Base-by-base conservation (phyloP, 1,139 yeast species). In the Meyerozyma elateridarum region DNA sequence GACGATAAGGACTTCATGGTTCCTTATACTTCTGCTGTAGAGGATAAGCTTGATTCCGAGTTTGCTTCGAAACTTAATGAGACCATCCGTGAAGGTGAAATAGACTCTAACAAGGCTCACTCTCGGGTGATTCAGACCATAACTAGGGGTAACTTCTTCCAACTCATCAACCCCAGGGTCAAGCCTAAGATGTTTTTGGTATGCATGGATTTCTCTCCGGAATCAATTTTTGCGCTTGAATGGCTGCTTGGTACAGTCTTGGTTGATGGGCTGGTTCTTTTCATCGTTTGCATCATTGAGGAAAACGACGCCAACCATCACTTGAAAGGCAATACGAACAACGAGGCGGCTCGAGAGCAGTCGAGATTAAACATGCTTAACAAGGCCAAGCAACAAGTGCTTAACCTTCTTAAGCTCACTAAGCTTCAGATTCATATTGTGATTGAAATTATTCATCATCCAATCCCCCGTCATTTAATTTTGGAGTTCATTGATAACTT, bases 191-290 rank as follows among this genome's bases (percentile, higher is more conserved):
- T 84, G 55, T 85, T 79, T 55, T 64, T 85, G 35, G 72, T 84
- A 20, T 85, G 91, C 49, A 76, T 84, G 62, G 95, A 85, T 52
- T 73, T 85, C 46, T 81, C 91, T 2, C 87, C 89, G 1, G 96
- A 87, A 48, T 82, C 95, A 4, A 70, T 73, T 22, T 85, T 84
- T 55, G 94, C 96, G 0, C 66, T 89, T 28, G 94, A 87, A 48
- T 89, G 96, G 87, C 76, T 89, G 29, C 70, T 89, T 44, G 96
- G 96, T 2, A 79, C 95, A 0, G 84, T 88, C 1, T 66, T 88
- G 33, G 83, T 82, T 17, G 93, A 85, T 48, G 93, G 93, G 0
- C 84, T 88, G 37, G 88, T 88, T 1, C 59, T 89, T 33, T 85
- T 85, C 50, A 74, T 87, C 16, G 76, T 88, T 12, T 83, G 85